These are phyloP conservation scores for Pholiota adiposa DNA, from an alignment of 1,284 basidiomycete genomes.

Conservation along the genomic window DNA sequence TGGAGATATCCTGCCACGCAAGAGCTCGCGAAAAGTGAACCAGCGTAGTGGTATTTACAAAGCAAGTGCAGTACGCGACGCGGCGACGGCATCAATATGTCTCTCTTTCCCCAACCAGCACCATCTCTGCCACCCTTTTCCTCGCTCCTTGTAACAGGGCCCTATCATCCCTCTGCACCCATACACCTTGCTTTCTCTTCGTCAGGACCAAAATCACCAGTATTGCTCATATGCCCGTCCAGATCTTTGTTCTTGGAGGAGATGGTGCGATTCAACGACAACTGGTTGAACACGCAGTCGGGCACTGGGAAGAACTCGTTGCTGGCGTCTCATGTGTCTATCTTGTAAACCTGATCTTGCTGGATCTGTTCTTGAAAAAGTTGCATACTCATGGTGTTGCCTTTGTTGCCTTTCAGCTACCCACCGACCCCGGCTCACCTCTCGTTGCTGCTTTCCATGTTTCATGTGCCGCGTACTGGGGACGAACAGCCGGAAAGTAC, in stretches of 20 bases:
- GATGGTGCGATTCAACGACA: slow-evolving; percentile 55
- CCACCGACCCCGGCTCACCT: slow-evolving; percentile 66
- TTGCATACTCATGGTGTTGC: slow-evolving; percentile 13
- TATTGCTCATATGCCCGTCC: slow-evolving; percentile 58
- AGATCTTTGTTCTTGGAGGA: slow-evolving; percentile 39
- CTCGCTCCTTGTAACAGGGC: slow-evolving; percentile 55
- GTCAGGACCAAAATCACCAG: slow-evolving; percentile 33
- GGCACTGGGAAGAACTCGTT: slow-evolving; percentile 46
- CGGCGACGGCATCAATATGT: neutral
- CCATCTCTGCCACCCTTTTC: slow-evolving; percentile 45
- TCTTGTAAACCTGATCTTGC: slow-evolving; percentile 49
- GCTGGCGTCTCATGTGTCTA: slow-evolving; percentile 49
- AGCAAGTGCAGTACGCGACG: neutral
- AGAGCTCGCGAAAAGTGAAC: neutral
- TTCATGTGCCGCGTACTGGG: slow-evolving; percentile 42
- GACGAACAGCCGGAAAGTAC: slow-evolving; percentile 18
- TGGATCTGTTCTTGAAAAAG: too few species aligned
- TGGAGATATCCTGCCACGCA: neutral
- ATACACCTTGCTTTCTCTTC: slow-evolving; percentile 54
- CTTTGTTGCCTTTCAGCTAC: slow-evolving; percentile 65
- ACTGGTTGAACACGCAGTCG: slow-evolving; percentile 53
- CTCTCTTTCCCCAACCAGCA: slow-evolving; percentile 6
- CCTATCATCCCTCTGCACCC: slow-evolving; percentile 58
- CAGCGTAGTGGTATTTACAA: neutral
- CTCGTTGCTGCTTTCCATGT: slow-evolving; percentile 55